These are phyloP conservation scores for Hypoxylon rickii DNA, from an alignment of 495 filamentous ascomycete species.

Conservation along the genomic window DNA sequence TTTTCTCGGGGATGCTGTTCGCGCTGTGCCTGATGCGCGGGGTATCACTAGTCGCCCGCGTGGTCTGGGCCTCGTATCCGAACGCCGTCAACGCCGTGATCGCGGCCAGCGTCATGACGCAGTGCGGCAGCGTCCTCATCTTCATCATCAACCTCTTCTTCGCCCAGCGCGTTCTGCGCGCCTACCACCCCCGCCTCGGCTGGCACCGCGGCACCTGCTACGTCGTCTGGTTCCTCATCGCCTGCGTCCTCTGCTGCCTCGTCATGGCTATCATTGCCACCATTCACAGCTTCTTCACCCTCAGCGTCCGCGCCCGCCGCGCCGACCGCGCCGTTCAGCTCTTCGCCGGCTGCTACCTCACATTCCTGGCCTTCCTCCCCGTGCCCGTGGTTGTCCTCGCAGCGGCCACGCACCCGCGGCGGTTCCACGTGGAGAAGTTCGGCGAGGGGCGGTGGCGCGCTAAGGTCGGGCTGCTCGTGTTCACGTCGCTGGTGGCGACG, in stretches of 20 bases:
- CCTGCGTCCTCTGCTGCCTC: slow-evolving; percentile 63
- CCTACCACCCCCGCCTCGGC: slow-evolving; percentile 70
- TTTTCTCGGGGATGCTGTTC: slow-evolving; percentile 69
- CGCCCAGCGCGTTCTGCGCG: slow-evolving; percentile 75
- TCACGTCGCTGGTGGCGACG: slow-evolving; percentile 59
- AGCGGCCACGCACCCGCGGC: slow-evolving; percentile 51
- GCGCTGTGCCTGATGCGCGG: slow-evolving; percentile 80
- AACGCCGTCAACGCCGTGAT: slow-evolving; percentile 62
- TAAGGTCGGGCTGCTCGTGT: slow-evolving; percentile 67
- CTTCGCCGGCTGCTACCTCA: slow-evolving; percentile 67
- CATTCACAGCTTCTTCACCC: slow-evolving; percentile 69
- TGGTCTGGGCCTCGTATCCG: slow-evolving; percentile 56
- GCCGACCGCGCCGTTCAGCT: slow-evolving; percentile 68
- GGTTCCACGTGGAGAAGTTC: slow-evolving; percentile 64
- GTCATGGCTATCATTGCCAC: slow-evolving; percentile 70
- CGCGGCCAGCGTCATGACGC: slow-evolving; percentile 73
- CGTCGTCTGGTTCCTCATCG: slow-evolving; percentile 62
- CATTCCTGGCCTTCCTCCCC: slow-evolving; percentile 76
- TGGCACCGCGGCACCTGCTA: slow-evolving; percentile 59
- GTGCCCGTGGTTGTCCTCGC: slow-evolving; percentile 63
- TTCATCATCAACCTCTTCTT: slow-evolving; percentile 83
- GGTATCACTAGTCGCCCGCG: slow-evolving; percentile 66
- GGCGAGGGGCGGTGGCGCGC: slow-evolving; percentile 67
- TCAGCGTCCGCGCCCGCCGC: slow-evolving; percentile 43
- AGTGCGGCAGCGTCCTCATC: slow-evolving; percentile 76